Base-by-base conservation (phyloP, 768 basidiomycete species). In the Coprinellus aureogranulatus region DNA sequence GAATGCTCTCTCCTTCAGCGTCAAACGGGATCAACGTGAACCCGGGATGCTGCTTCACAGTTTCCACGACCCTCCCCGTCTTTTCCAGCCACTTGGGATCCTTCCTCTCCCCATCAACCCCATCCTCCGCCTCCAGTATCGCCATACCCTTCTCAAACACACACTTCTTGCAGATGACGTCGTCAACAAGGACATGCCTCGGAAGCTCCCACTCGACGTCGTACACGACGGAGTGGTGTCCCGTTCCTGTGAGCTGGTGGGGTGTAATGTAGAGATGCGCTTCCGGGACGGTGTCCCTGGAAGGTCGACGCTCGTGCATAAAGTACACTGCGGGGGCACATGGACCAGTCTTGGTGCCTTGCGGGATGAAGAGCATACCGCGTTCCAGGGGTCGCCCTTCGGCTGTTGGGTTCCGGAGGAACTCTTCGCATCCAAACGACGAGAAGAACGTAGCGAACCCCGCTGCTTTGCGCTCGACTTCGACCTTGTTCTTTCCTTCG, bases 171-270 rank as follows among this genome's bases (percentile, higher is more conserved):
- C 82, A 84, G 1, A 82, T 22, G 0, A 62, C 58, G 2, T 71
- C 68, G 2, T 65, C 67, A 5, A 68, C 53, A 8, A 82, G 68
- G 11, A 78, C 20, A 22, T 72, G 67, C 1, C 77, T 74, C 1
- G 85, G 84, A 1, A 87, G 62, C 45, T 82, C 81, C 72, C 78
- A 79, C 55, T 82, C 79, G 4, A 75, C 81, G 45, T 72, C 63
- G 61, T 81, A 80, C 0, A 83, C 81, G 34, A 67, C 46, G 0
- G 85, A 86, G 62, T 87, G 86, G 61, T 82, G 62, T 0, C 86
- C 85, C 0, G 16, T 1, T 5, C 84, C 85, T 9, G 76, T 59
- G 14, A n/a, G 49, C 31, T 74, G 62, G 0, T 42, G 39, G 0
- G 76, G 73, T 1, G 75, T 73, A 53, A 87, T 59, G 56, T 83